Conservation (phyloP, 2,329 filamentous ascomycete genomes). For the Didymella lethalis region DNA sequence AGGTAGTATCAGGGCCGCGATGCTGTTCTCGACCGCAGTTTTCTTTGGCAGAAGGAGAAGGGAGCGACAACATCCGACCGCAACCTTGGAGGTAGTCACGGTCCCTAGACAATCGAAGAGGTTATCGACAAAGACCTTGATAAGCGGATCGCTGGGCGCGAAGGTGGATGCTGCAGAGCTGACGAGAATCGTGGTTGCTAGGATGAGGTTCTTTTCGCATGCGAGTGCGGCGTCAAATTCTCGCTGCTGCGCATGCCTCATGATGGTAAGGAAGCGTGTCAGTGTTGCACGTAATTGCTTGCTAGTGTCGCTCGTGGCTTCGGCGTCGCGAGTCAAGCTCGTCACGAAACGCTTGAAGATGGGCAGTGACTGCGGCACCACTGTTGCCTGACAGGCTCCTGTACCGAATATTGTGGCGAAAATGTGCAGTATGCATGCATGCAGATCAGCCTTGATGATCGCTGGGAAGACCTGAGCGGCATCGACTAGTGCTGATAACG, state of each 20-base stretch:
- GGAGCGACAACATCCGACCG: constrained; percentile 87
- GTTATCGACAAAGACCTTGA: constrained; percentile 79
- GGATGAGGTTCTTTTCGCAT: constrained; percentile 91
- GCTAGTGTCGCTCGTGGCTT: constrained; percentile 61
- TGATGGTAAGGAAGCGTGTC: constrained; percentile 81
- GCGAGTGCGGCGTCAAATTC: constrained; percentile 79
- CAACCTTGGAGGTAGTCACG: constrained; percentile 85
- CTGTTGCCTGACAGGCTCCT: constrained; percentile 82
- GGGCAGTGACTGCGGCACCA: constrained; percentile 88
- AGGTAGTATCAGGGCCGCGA: constrained; percentile 77
- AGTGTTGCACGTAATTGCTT: constrained; percentile 82
- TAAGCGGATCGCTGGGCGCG: constrained; percentile 75
- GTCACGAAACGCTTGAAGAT: constrained; percentile 91
- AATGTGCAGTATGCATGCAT: constrained; percentile 96
- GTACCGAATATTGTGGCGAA: constrained; percentile 93
- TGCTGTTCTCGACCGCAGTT: constrained; percentile 59
- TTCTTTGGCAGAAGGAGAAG: constrained; percentile 72
- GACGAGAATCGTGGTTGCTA: constrained; percentile 88
- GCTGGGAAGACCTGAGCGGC: constrained; percentile 94
- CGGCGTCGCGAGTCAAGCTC: constrained; percentile 65
- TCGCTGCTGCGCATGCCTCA: constrained; percentile 76
- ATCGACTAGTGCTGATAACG: constrained; percentile 88
- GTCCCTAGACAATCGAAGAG: constrained; percentile 83
- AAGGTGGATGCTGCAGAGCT: constrained; percentile 80
- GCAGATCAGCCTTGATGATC: constrained; percentile 94